phyloP scores from a whole-genome alignment of 139 green algal species.

The Zygnema circumcarinatum region DNA sequence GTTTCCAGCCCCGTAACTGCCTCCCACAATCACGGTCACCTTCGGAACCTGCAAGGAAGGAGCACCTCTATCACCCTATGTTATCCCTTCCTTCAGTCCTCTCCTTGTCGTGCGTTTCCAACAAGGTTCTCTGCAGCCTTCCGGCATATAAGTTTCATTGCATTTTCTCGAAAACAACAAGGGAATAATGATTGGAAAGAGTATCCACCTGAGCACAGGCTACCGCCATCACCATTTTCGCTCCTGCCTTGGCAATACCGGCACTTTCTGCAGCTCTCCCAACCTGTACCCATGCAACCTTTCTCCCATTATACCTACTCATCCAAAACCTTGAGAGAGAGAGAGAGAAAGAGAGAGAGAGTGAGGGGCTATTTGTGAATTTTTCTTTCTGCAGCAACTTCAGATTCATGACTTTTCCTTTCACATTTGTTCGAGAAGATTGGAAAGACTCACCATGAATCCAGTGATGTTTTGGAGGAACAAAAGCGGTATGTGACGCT shows the following conservation, averaged over 20 bases:
- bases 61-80: too few species aligned
- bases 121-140: too few species aligned
- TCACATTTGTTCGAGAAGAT: too few species aligned
- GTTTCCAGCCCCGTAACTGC: constrained; percentile 91
- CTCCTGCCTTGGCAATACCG: constrained; percentile 94
- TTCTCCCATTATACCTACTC: too few species aligned
- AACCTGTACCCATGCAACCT: constrained; percentile 30
- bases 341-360: constrained; percentile 8
- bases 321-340: too few species aligned
- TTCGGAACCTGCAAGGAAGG: constrained; percentile 77
- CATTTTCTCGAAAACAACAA: too few species aligned
- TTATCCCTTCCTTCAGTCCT: too few species aligned
- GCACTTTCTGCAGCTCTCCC: constrained; percentile 79
- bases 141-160: too few species aligned
- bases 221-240: constrained; percentile 96
- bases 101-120: too few species aligned
- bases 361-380: neutral
- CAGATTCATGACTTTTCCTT: too few species aligned
- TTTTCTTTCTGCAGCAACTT: too few species aligned
- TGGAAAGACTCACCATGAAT: constrained; percentile 80
- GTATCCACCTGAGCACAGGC: constrained; percentile 56
- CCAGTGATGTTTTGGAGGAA: constrained; percentile 88
- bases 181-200: too few species aligned
- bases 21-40: constrained; percentile 87
- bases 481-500: constrained; percentile 85